Evolutionary conservation across 2,329 filamentous ascomycete species (phyloP), one percentile per base, ranked within the genome.

Genomic region (Coniochaeta sp.): DNA sequence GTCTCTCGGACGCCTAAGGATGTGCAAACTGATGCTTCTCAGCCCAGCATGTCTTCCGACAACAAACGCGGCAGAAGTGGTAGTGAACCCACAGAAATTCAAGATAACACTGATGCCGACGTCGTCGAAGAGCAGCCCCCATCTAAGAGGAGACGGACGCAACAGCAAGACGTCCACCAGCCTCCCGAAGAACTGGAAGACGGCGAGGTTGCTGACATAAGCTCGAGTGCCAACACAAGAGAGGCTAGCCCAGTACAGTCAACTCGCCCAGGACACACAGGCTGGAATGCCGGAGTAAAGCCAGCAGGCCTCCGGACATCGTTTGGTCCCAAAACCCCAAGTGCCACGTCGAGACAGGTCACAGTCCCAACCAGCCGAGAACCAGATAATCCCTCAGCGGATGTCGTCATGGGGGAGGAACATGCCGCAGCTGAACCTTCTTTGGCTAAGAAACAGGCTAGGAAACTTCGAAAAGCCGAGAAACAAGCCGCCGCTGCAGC

Each of bases 231-330:
- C 45, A 48, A 31, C 45, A 30, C 28, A 30, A 24, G n/a, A 31
- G 45, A 48, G 28, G 7, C n/a, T n/a, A n/a, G 42, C 14, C 3
- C 42, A 4, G 22, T 22, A 46, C 42, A n/a, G 6, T 22, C 24
- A 4, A 14, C 45, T 30, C 45, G 24, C 14, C 38, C 10, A 26
- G 3, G 3, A 16, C 26, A 48, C 13, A 8, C 7, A 8, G 45
- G 45, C 7, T 48, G 45, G 45, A 48, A 48, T 22, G 26, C 3
- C 14, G 45, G 45, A 48, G 45, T 48, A 9, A 48, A 48, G 18
- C 20, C 38, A 26, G 26, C n/a, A 13, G 45, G 45, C 24, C 28
- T 48, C 14, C 24, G 45, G 20, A 48, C 26, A 16, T 48, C 45
- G 45, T 48, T 48, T 20, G 45, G 45, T 14, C n/a, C 20, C n/a